Evolutionary conservation across 495 filamentous ascomycete species (phyloP), one percentile per base, ranked within the genome.

Genomic region (Xylaria bambusicola): DNA sequence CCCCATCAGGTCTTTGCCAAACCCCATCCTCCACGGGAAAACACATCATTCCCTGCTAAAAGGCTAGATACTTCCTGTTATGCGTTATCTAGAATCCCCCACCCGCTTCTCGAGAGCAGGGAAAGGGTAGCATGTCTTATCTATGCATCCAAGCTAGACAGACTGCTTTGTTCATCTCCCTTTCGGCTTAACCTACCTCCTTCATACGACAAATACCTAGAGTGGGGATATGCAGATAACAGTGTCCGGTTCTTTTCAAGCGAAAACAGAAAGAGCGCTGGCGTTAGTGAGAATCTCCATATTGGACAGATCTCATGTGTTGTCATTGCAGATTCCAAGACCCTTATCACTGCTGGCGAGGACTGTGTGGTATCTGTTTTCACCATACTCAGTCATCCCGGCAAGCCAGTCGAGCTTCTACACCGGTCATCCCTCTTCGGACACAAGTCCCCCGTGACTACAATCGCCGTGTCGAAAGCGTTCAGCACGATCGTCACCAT

Each of bases 221-320:
- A 97, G 73, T 97, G 93, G 94, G 94, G 92, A 1, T 98, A 94
- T 68, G 87, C 91, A 6, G 94, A 98, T 75, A 90, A 88, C 62
- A 92, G 90, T 66, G 84, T 98, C 6, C 86, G 94, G 9, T 98
- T 97, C 77, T 97, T 90, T 71, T 80, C 86, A 35, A 82, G 86
- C 47, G 92, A 94, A 51, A 88, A 82, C 56, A 84, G 86, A 6
- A 73, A 78, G 68, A 76, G 78, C 40, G 80, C 93, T 17, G 93
- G 93, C 1, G 82, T 96, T 33, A 95, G 93, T 66, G 94, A 98
- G 71, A 94, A 97, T 65, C 78, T 97, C 2, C 94, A 98, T 69
- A 86, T 91, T 49, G 89, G 91, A 13, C 92, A 95, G 67, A 76
- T 98, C 29, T 91, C 92, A 0, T 83, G 83, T 56, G 87, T 90